Conservation (phyloP, 805 yeast species). For the Schwanniomyces polymorphus region DNA sequence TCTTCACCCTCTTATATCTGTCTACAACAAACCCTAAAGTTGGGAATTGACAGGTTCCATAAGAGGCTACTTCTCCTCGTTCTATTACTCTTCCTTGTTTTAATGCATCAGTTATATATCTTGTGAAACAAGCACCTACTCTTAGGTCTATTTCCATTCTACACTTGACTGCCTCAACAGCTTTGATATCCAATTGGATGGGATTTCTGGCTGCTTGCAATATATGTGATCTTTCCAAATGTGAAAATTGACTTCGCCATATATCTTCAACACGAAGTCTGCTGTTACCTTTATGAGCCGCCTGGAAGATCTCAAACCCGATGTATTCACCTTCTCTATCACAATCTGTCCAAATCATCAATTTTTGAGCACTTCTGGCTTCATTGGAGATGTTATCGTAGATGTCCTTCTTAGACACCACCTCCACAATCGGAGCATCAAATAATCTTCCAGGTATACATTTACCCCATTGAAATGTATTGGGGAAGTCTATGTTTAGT, state of each 20-base stretch:
- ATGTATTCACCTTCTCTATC: slow-evolving; percentile 95
- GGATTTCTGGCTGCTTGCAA: slow-evolving; percentile 74
- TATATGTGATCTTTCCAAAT: slow-evolving; percentile 76
- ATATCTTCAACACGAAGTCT: slow-evolving; percentile 43
- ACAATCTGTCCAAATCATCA: slow-evolving; percentile 98
- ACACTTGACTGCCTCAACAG: slow-evolving; percentile 82
- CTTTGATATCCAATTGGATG: slow-evolving; percentile 55
- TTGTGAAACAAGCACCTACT: slow-evolving; percentile 85
- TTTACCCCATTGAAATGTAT: slow-evolving; percentile 62
- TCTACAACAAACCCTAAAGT: slow-evolving; percentile 96
- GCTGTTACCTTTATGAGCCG: slow-evolving; percentile 57
- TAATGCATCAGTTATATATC: slow-evolving; percentile 65
- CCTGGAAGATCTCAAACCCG: slow-evolving; percentile 76
- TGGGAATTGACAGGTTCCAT: slow-evolving; percentile 96
- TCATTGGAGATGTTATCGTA: slow-evolving; percentile 68
- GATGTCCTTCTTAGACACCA: slow-evolving; percentile 43
- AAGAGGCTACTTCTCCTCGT: slow-evolving; percentile 50
- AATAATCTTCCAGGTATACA: slow-evolving; percentile 66
- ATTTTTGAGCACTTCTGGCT: slow-evolving; percentile 54
- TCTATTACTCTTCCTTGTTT: slow-evolving; percentile 31
- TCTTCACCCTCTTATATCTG: slow-evolving; percentile 71
- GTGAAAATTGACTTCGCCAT: slow-evolving; percentile 84
- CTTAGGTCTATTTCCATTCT: slow-evolving; percentile 86
- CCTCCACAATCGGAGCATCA: slow-evolving; percentile 62
- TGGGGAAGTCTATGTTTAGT: slow-evolving; percentile 62